Base-by-base conservation (phyloP, 2,329 filamentous ascomycete species). In the Knoxdaviesia capensis region DNA sequence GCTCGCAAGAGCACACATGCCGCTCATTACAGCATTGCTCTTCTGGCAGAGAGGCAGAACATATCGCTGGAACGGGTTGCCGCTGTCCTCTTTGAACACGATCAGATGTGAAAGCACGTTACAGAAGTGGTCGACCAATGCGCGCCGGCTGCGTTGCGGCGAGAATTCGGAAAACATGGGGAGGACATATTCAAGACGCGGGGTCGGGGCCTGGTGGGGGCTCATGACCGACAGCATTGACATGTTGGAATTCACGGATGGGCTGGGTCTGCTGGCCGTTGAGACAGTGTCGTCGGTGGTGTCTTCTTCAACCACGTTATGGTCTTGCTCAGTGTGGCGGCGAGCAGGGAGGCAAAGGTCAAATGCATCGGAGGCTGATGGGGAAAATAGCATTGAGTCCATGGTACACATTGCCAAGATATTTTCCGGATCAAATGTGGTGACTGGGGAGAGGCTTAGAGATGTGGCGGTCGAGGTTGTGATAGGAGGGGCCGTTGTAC, bases 1-100 rank as follows among this genome's bases (percentile, higher is more conserved):
- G 44, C 80, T 82, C 1, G 84, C 74, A 6, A 94, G 63, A 0
- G 86, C 85, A 45, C 83, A 86, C 45, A 94, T 80, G 7, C 86
- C 84, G 52, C 90, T 84, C 56, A 82, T 80, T 4, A 94, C 67
- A 1, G 71, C 66, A 0, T 61, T 60, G 50, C 69, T 73, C 37
- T 53, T 60, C 40, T 66, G 61, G 3, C 69, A 71, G 35, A 78
- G 58, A 2, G 74, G 74, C n/a, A 77, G 56, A 6, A 77, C 68
- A 9, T 77, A 59, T 49, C 75, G 70, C 48, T 74, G 69, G 50
- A 77, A 77, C 0, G 73, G 71, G 46, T 77, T 77, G 20, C 70
- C 71, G 4, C 63, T 62, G 47, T 77, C 72, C 52, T 77, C 73
- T 32, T 71, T 64, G 48, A 77, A 71, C 20, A 77, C 74, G 37